Conservation (phyloP, 768 basidiomycete genomes). For the Leccinum obscurum region DNA sequence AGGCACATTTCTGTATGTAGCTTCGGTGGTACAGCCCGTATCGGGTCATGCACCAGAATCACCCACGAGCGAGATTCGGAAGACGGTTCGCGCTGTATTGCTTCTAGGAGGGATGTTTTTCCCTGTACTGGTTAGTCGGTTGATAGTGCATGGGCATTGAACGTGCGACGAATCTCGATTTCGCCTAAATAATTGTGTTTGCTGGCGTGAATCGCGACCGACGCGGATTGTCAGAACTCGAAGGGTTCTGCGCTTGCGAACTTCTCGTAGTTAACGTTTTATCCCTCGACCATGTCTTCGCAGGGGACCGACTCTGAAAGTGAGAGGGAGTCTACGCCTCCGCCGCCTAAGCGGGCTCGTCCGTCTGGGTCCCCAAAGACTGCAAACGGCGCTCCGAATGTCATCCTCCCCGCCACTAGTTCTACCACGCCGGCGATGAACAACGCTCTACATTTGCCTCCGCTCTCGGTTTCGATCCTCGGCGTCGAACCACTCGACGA, state of each 20-base stretch:
- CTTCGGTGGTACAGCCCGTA: slow-evolving; percentile 82
- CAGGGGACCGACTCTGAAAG: slow-evolving; percentile 31
- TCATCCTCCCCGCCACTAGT: slow-evolving; percentile 13
- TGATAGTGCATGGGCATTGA: slow-evolving; percentile 63
- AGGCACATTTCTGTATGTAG: slow-evolving; percentile 93
- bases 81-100: slow-evolving; percentile 47
- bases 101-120: slow-evolving; percentile 70
- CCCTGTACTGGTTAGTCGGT: slow-evolving; percentile 58
- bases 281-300: slow-evolving; percentile 27
- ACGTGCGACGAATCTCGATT: neutral
- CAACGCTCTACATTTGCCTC: slow-evolving; percentile 44
- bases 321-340: slow-evolving; percentile 26
- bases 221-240: neutral
- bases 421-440: slow-evolving; percentile 24
- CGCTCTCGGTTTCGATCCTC: slow-evolving; percentile 77
- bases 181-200: neutral
- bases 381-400: slow-evolving; percentile 24
- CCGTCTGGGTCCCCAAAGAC: slow-evolving; percentile 32
- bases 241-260: slow-evolving; percentile 1
- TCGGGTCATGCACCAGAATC: slow-evolving; percentile 45
- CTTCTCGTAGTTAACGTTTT: slow-evolving; percentile 4
- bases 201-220: neutral
- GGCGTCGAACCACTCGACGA: slow-evolving; percentile 91
- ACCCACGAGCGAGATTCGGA: slow-evolving; percentile 43
- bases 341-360: slow-evolving; percentile 41